These are phyloP conservation scores for Pelargonium australe DNA, from an alignment of 441 rosid species.

Conservation along the genomic window DNA sequence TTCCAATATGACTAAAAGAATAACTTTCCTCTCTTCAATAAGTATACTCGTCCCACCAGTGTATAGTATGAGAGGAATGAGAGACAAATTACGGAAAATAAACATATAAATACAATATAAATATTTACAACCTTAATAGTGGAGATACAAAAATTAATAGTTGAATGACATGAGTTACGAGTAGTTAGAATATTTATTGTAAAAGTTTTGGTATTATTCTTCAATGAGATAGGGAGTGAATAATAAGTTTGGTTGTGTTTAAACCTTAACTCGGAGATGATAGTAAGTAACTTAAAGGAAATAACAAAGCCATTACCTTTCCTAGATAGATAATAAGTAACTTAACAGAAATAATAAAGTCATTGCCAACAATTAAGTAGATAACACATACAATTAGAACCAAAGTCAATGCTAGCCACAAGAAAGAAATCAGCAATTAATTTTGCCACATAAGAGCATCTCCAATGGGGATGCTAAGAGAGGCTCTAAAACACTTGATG, in stretches of 20 bases:
- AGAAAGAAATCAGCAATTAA: slow-evolving; percentile 1
- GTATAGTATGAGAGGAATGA: background rate
- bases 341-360: slow-evolving; percentile 1
- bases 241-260: background rate
- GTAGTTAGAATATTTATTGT: background rate
- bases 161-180: background rate
- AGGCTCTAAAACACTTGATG: no score
- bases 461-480: no score
- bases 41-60: background rate
- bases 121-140: no score
- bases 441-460: background rate
- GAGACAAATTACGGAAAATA: background rate
- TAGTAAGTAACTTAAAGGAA: no score
- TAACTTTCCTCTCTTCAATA: background rate
- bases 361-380: background rate
- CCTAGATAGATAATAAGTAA: background rate
- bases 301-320: background rate
- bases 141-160: background rate
- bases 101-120: no score
- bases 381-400: background rate
- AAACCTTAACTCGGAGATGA: background rate
- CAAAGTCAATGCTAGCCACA: background rate
- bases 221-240: background rate
- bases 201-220: background rate
- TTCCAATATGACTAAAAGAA: background rate